Evolutionary conservation across 2,329 filamentous ascomycete genomes (phyloP), one percentile per base, ranked within the genome.

Genomic region (Fusarium musae): DNA sequence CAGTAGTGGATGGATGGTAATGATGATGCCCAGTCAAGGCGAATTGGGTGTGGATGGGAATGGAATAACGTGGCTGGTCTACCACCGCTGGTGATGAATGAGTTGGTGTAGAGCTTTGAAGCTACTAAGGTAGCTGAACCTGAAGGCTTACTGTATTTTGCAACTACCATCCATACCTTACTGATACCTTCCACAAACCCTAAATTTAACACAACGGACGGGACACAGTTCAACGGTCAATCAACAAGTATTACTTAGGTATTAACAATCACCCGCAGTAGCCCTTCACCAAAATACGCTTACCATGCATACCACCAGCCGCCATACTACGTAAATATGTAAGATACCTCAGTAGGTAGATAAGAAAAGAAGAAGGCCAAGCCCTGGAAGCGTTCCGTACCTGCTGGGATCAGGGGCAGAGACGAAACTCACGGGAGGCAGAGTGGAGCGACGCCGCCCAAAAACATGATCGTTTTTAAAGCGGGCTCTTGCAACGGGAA

Each of bases 391-490:
- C 40, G 43, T 58, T 40, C 59, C 52, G 58, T 49, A 32, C 28
- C 28, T 59, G 30, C 71, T 44, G 52, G 71, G 71, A 57, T 74
- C 71, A 74, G 59, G 71, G 71, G 59, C 67, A 73, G 59, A 72
- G 59, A 52, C 67, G 71, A 74, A 70, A 71, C 63, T 63, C 49
- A 40, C 47, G 59, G 36, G 52, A 70, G 63, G 46, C 61, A 56
- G 47, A 56, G 60, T 60, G 52, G 65, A 59, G 71, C 54, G 58
- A 52, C 40, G 70, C 57, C 52, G 54, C 40, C 49, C 30, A 58
- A 53, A 52, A 59, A 57, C 46, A 61, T 62, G 59, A 65, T 69
- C 65, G 49, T 57, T 59, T 40, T 70, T 59, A 63, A 58, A 73
- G 50, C 54, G 59, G 50, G 70, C 59, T 74, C 59, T 72, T 52